Percentiles rank a stretch among this genome's conserved stretches.
Conservation (phyloP, 2,329 filamentous ascomycete species). For the Ilyonectria mors-panacis region DNA sequence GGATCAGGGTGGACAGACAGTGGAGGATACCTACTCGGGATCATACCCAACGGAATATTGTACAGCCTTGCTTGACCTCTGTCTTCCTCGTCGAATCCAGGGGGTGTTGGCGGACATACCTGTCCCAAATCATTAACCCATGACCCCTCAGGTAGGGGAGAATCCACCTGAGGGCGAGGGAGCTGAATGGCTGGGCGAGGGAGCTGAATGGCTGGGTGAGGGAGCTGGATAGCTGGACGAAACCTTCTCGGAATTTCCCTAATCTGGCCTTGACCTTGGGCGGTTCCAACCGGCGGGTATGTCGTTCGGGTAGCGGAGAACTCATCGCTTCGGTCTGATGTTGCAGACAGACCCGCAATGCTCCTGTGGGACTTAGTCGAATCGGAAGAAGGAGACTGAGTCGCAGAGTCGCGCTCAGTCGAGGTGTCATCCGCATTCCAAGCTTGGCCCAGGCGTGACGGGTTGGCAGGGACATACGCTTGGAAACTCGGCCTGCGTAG, state of each 20-base stretch:
- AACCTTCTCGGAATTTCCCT: not conserved
- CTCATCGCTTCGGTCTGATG: not conserved
- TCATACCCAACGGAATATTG: no score
- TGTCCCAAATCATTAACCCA: no score
- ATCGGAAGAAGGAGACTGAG: not conserved
- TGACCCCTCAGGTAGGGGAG: no score
- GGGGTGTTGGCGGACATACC: no score
- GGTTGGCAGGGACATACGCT: not conserved
- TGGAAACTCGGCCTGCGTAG: not conserved
- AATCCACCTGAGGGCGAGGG: no score
- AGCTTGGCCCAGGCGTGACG: not conserved
- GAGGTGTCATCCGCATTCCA: not conserved
- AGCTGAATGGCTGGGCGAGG: no score
- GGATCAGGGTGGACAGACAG: not conserved
- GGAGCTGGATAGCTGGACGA: no score
- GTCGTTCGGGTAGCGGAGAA: not conserved
- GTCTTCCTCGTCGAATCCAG: no score
- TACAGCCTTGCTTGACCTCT: no score
- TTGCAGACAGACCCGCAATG: not conserved
- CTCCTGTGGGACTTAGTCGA: not conserved
- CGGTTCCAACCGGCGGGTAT: not conserved
- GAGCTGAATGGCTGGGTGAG: no score
- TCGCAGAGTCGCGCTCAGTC: not conserved
- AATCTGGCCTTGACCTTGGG: not conserved
- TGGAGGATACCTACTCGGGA: not conserved